Evolutionary conservation across 306 rosid genomes (phyloP), one percentile per base, ranked within the genome.

Genomic region (Amphicarpaea edgeworthii): DNA sequence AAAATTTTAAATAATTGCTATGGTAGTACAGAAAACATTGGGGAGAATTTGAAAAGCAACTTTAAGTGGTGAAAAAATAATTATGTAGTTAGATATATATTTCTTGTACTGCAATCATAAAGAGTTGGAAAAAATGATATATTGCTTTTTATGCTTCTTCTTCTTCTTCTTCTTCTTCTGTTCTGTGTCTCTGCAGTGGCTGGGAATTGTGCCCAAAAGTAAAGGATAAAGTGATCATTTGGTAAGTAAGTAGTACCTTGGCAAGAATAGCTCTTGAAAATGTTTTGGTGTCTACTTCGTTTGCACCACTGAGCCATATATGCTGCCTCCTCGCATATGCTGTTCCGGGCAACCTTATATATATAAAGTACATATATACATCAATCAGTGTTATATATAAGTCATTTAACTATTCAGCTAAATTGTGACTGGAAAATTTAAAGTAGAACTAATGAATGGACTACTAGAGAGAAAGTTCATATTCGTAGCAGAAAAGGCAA

Each of bases 241-340:
- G 17, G 3, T 7, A 9, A 21, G 17, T n/a, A n/a, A n/a, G n/a
- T n/a, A n/a, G n/a, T 21, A 88, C 93, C 93, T 88, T 91, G 32
- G 96, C 96, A 73, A 88, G 87, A 81, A 91, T 87, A 61, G 93
- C 91, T 68, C 93, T 85, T 5, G 89, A 82, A 79, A 91, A 91
- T 37, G 77, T 83, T 79, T 88, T 85, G 77, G 82, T 88, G 42
- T 85, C 90, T 45, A 78, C 88, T 46, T 91, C 83, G 72, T 87
- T 82, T 14, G 93, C 93, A 23, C 90, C 89, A 0, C 85, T 77
- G 37, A 90, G 87, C 96, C 96, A 91, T 17, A 88, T 73, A 55
- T 88, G 96, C 49, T 85, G 90, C 67, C 87, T 70, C 70, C 84
- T 84, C 2, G 80, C 45, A 68, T 82, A 90, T 46, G 96, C 93